A percentile compares a stretch with the other conserved stretches of the same genome.
These are phyloP conservation scores for Tolypocladium inflatum DNA, from an alignment of 2,329 filamentous ascomycete species.

Conservation along the genomic window DNA sequence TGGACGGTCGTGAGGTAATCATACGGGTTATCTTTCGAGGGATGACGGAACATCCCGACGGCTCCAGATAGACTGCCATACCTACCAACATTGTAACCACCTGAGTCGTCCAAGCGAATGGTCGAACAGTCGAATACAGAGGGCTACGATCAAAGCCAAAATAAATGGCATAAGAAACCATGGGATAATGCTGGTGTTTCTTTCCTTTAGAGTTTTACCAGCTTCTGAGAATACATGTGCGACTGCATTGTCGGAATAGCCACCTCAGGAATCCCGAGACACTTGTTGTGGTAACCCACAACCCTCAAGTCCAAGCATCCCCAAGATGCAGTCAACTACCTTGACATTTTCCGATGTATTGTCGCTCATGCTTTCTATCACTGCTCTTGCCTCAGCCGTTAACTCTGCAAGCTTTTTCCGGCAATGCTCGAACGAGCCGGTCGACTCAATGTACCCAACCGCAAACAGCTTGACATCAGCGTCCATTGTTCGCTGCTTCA, in stretches of 20 bases:
- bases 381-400: background rate
- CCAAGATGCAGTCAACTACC: background rate
- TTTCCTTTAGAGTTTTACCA: too few relatives aligned
- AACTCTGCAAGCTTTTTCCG: background rate
- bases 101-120: too few relatives aligned
- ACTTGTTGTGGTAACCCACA: background rate
- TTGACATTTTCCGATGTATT: background rate
- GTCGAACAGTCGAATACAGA: too few relatives aligned
- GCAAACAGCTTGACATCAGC: slow-evolving; percentile 3
- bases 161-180: too few relatives aligned
- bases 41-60: too few relatives aligned
- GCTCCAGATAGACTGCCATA: too few relatives aligned
- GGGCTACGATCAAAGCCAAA: too few relatives aligned
- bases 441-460: slow-evolving; percentile 1
- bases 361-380: background rate
- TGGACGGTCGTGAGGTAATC: too few relatives aligned
- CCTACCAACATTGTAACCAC: too few relatives aligned
- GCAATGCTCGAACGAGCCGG: slow-evolving; percentile 1
- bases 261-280: background rate
- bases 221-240: background rate
- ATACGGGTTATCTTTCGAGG: too few relatives aligned
- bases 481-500: slow-evolving; percentile 3
- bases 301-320: background rate
- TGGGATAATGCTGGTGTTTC: too few relatives aligned
- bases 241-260: background rate